Percentiles rank a stretch among this genome's conserved stretches.
These are phyloP conservation scores for Colletotrichum sp. DNA, from an alignment of 2,329 filamentous ascomycete genomes.

Conservation along the genomic window DNA sequence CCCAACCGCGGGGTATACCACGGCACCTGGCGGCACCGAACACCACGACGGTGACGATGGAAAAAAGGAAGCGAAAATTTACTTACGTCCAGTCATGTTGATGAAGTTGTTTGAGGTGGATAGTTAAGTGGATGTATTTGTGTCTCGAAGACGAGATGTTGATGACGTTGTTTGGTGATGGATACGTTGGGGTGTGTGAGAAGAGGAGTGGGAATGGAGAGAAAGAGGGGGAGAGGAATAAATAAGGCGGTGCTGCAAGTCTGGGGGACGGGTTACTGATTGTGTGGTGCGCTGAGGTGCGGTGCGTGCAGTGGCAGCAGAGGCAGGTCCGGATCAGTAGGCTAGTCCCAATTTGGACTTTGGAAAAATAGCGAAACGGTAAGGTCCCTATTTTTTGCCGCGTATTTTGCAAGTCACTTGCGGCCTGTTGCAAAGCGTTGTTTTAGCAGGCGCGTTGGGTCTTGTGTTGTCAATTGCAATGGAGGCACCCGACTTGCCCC, in stretches of 20 bases:
- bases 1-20: background rate
- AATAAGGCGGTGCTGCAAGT: slow-evolving; percentile 22
- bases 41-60: slow-evolving; percentile 21
- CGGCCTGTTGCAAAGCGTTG: background rate
- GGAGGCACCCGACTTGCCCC: background rate
- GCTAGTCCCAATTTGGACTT: slow-evolving; percentile 25
- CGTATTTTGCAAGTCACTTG: slow-evolving; percentile 15
- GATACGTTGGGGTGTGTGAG: slow-evolving; percentile 26
- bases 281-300: slow-evolving; percentile 20
- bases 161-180: slow-evolving; percentile 26
- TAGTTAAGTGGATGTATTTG: background rate
- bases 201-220: slow-evolving; percentile 23
- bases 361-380: slow-evolving; percentile 21
- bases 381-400: slow-evolving; percentile 20
- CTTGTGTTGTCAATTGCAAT: background rate
- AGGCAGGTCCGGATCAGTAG: slow-evolving; percentile 18
- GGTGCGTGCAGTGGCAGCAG: background rate
- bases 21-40: background rate
- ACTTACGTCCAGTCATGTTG: slow-evolving; percentile 79
- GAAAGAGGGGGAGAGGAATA: slow-evolving; percentile 20
- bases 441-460: slow-evolving; percentile 9
- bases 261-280: slow-evolving; percentile 23
- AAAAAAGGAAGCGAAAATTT: slow-evolving; percentile 13
- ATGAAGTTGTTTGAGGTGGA: slow-evolving; percentile 31
- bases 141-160: slow-evolving; percentile 15